phyloP scores from a whole-genome alignment of 768 basidiomycete species.

The Grammothele lineata region DNA sequence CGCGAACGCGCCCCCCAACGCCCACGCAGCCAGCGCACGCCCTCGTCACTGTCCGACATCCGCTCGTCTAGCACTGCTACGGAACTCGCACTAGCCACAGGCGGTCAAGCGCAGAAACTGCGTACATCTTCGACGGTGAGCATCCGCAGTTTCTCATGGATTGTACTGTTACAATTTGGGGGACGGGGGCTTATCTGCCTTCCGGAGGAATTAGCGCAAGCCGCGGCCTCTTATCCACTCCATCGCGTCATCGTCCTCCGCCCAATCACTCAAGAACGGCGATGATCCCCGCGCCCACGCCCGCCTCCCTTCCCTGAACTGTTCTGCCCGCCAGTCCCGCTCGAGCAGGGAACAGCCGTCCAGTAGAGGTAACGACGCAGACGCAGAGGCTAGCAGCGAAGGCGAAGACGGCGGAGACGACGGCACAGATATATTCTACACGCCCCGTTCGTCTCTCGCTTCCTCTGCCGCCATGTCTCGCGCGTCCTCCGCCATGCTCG shows the following conservation, averaged over 20 bases:
- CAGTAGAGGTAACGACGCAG: conserved; percentile 15
- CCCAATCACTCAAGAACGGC: conserved; percentile 11
- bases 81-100: too few relatives aligned
- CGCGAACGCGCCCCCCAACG: neutral
- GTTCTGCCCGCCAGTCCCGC: conserved; percentile 9
- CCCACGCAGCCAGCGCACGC: too few relatives aligned
- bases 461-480: conserved; percentile 48
- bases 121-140: neutral
- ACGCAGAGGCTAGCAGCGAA: conserved; percentile 16
- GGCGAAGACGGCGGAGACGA: conserved; percentile 25
- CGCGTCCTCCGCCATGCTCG: conserved; percentile 29
- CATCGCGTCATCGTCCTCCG: conserved; percentile 15
- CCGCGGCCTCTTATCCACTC: conserved; percentile 16
- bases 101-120: neutral
- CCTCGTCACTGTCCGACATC: neutral
- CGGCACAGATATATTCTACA: conserved; percentile 56
- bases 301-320: conserved; percentile 7
- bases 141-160: neutral
- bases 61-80: too few relatives aligned
- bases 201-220: conserved; percentile 9
- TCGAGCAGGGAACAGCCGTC: conserved; percentile 13
- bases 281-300: neutral
- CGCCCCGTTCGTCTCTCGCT: conserved; percentile 37
- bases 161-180: neutral
- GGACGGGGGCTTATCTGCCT: conserved; percentile 3